Percentiles rank a stretch among this genome's conserved stretches.
Evolutionary conservation across 768 basidiomycete species (phyloP).

Genomic region (Hygrophorus pudorinus): DNA sequence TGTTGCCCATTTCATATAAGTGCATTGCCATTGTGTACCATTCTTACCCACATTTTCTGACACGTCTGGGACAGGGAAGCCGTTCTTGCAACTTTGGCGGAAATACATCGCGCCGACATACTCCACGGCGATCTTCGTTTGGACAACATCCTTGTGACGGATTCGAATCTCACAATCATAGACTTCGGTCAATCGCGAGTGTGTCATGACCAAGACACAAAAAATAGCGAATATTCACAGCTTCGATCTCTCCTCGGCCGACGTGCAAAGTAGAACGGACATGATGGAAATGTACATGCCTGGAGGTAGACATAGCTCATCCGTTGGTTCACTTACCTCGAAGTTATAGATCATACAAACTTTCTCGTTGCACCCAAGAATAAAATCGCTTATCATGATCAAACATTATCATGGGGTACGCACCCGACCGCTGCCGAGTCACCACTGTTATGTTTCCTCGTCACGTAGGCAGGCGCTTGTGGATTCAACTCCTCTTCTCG

Average conservation of each 20-base stretch:
- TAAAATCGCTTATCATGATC: neutral
- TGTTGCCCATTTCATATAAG: slow-evolving; percentile 2
- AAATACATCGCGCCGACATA: slow-evolving; percentile 5
- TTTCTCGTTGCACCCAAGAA: neutral
- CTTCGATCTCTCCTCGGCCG: slow-evolving; percentile 5
- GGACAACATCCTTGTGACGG: slow-evolving; percentile 7
- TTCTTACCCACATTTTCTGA: too few relatives aligned
- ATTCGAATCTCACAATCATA: too few relatives aligned
- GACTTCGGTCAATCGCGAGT: too few relatives aligned
- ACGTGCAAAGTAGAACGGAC: neutral
- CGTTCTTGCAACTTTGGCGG: too few relatives aligned
- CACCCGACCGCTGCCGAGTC: neutral
- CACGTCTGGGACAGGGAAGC: too few relatives aligned
- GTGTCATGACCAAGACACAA: slow-evolving; percentile 6
- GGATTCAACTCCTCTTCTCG: slow-evolving; percentile 64
- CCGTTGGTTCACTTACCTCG: too few relatives aligned
- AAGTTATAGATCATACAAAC: too few relatives aligned
- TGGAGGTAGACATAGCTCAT: too few relatives aligned
- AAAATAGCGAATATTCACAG: slow-evolving; percentile 6
- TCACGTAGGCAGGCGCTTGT: slow-evolving; percentile 49
- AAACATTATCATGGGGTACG: neutral
- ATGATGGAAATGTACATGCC: too few relatives aligned
- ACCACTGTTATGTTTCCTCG: slow-evolving; percentile 15
- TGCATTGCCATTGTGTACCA: slow-evolving; percentile 2
- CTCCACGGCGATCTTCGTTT: slow-evolving; percentile 6